Base-by-base conservation (phyloP, 164 flowering plant species). In the Brasenia schreberi region DNA sequence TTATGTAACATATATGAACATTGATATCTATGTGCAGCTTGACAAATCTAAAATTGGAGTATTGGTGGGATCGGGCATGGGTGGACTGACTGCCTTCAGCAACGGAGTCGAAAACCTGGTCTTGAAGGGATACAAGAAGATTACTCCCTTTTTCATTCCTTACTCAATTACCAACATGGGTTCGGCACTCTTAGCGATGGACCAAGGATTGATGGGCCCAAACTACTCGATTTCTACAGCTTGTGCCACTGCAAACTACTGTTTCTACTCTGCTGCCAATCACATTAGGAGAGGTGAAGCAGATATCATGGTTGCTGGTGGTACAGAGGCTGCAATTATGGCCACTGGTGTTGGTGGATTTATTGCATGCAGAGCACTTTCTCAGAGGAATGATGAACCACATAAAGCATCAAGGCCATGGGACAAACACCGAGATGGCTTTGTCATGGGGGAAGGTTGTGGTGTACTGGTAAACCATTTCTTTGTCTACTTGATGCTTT, bases 361-460 rank as follows among this genome's bases (percentile, higher is more conserved):
- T 60, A 83, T 86, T 43, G 94, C 94, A 49, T 88, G 90, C 71
- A 69, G 89, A 53, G 94, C 94, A 49, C 71, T 88, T 67, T 88
- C 91, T 27, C 94, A 84, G 56, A 64, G 68, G 67, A 72, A 68
- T n/a, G 68, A 64, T 33, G 71, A 72, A 53, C 75, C 75, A 18
- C 52, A 72, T 7, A 72, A 56, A 61, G 71, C 75, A 19, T 72
- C 75, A 19, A 72, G 75, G 61, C 75, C 75, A 44, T 67, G 75
- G 75, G 75, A 72, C 27, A 72, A 65, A 68, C 19, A 19, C 59
- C 68, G 75, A 17, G 75, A 72, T 42, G 94, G 93, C 61, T 87
- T 87, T 70, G 90, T 87, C 59, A 84, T 87, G 78, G 90, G 90
- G 4, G 93, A 87, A 82, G 94, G 94, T 23, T 56, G 85, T 23